Percentiles rank a stretch among this genome's conserved stretches.
phyloP scores from a whole-genome alignment of 495 filamentous ascomycete species.

The Polyplosphaeria fusca region DNA sequence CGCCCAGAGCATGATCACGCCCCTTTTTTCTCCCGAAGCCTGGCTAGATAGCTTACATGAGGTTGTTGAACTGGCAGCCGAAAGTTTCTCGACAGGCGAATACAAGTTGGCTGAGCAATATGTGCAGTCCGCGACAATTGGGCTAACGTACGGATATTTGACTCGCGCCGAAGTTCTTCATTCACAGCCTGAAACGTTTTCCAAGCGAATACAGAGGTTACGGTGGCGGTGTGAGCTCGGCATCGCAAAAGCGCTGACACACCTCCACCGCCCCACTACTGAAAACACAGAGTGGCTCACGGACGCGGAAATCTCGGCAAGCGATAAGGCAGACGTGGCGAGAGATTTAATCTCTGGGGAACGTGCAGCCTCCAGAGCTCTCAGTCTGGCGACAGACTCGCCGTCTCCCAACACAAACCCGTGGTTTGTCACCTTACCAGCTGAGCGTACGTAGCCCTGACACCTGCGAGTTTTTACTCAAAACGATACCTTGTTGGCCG shows the following conservation, averaged over 20 bases:
- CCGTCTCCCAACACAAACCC: conserved; percentile 11
- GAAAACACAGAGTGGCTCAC: not conserved
- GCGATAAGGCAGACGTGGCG: not conserved
- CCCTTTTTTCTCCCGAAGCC: not conserved
- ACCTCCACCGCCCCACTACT: not conserved
- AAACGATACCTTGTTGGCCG: too few species aligned
- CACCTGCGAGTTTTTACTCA: too few species aligned
- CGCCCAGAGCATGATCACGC: not conserved
- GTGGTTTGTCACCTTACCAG: conserved; percentile 13
- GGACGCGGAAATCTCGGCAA: not conserved
- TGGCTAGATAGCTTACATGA: not conserved
- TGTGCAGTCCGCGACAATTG: conserved; percentile 5
- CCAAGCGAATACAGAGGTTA: conserved; percentile 6
- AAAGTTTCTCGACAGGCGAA: not conserved
- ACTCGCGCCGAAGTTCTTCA: conserved; percentile 20
- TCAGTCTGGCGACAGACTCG: conserved; percentile 19
- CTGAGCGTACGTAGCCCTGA: too few species aligned
- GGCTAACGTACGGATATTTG: conserved; percentile 18
- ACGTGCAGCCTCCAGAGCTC: conserved; percentile 3
- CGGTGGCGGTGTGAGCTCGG: conserved; percentile 18
- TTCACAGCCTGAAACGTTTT: conserved; percentile 2
- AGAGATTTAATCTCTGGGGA: conserved; percentile 14
- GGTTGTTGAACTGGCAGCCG: not conserved
- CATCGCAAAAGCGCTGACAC: conserved; percentile 4
- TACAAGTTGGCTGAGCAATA: not conserved